Base-by-base conservation (phyloP, 768 basidiomycete species). In the Rhizopogon vulgaris region DNA sequence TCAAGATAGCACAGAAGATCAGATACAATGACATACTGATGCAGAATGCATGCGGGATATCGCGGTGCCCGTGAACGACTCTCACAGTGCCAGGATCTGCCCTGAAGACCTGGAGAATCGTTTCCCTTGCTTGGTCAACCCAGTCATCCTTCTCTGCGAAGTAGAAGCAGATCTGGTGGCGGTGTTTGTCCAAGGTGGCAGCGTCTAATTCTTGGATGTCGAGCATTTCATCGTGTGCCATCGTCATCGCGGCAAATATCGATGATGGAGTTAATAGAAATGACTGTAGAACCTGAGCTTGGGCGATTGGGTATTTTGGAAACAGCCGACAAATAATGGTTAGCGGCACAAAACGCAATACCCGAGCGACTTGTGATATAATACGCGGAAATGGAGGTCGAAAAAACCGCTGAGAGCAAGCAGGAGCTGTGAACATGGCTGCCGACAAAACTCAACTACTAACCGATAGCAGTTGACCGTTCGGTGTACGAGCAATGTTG, bases 41-140 rank as follows among this genome's bases (percentile, higher is more conserved):
- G 61, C 83, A 87, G 62, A 89, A 90, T 14, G 83, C 80, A 63
- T 90, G 88, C 3, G 83, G 84, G 36, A 87, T 73, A 30, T 72
- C 74, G 6, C 69, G 60, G 5, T 64, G 65, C 3, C 72, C 80
- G 57, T 77, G 73, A 24, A 75, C 73, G 28, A 81, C 67, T 54
- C 63, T 73, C 30, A 56, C 60, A 39, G 62, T 62, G 22, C 53
- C 63, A 40, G 51, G 51, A 28, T 72, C 65, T 4, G 69, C 66
- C 18, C 71, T 65, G 49, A 84, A 66, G 4, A 61, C 65, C 3
- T 56, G 60, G 34, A 84, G 55, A 14, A 87, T 67, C 6, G 57
- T 52, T 15, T 72, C 66, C 53, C 73, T 77, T 48, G 85, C 74
- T 45, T 73, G 67, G 7, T 83, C 84, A 38, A 90, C 83, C 87